Base-by-base conservation (phyloP, 257 asterid genomes). In the Scutellaria barbata region DNA sequence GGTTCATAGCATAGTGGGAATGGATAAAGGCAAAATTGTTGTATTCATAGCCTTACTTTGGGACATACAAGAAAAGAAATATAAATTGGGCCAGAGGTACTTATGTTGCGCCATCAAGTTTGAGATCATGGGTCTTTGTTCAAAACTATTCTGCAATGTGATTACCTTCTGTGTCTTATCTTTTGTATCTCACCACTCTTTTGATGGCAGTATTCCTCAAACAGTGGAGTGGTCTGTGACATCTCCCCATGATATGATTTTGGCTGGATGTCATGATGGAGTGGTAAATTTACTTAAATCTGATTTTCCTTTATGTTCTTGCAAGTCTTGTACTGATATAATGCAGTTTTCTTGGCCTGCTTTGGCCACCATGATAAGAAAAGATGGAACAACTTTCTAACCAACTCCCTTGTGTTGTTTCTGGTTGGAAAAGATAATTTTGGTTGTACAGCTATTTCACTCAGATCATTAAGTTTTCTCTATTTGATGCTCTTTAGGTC, bases 261-360 rank as follows among this genome's bases (percentile, higher is more conserved):
- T 92, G 82, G 90, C 92, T 48, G 99, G 99, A 73, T 95, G 96
- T 87, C 98, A 95, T 73, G 98, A 95, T 83, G 99, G 98, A 80
- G 89, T 85, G 98, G 99, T 95, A 92, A 66, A 45, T 55, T 74
- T 63, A 12, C 51, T 77, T 77, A 45, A 46, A 50, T 57, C 35
- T 58, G 18, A 51, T 52, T 67, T 48, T 66, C 22, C 71, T 66
- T 59, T 65, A 58, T 55, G 20, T 63, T 56, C 69, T 68, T 73
- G 43, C 30, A 33, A 22, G 47, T 53, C 69, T 62, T 53, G 8
- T 69, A 25, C 39, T 60, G 18, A 63, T 54, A 51, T 47, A 40
- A 58, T 39, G 30, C 30, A n/a, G 55, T 52, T 11, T 68, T 39
- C 60, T 58, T 12, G 20, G 11, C 64, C 75, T 76, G 64, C 61